phyloP scores from a whole-genome alignment of 2,329 filamentous ascomycete species.

The Ophiostoma ulmi region DNA sequence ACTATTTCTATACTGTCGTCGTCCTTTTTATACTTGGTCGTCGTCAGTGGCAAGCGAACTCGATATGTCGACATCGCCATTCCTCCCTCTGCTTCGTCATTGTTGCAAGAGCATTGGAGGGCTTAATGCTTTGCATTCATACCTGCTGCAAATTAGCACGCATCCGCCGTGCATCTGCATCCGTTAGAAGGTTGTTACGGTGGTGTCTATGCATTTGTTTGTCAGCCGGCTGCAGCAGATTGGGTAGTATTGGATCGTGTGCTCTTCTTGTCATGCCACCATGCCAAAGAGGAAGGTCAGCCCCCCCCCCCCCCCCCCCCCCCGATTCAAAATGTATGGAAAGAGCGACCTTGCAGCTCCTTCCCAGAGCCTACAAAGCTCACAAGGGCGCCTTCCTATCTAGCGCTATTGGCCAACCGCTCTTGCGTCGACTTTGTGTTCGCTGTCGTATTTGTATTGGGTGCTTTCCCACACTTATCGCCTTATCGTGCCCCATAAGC shows the following conservation, averaged over 20 bases:
- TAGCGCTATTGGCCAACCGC: constrained; percentile 18
- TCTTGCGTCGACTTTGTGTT: constrained; percentile 19
- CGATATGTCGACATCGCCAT: neutral
- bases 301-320: too few relatives aligned
- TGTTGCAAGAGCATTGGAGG: neutral
- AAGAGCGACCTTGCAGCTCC: neutral
- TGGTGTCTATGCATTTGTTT: neutral
- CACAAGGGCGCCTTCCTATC: constrained; percentile 16
- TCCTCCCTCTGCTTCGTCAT: neutral
- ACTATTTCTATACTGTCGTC: neutral
- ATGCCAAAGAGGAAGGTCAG: constrained; percentile 2
- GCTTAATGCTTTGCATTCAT: too few relatives aligned
- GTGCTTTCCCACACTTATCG: constrained; percentile 13
- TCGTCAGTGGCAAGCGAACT: neutral
- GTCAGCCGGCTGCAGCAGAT: neutral
- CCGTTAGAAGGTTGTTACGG: neutral
- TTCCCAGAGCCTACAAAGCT: neutral
- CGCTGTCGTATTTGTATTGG: constrained; percentile 17
- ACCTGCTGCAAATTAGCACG: too few relatives aligned
- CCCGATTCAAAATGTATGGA: neutral
- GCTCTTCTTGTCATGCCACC: neutral
- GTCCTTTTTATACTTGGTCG: constrained; percentile 1
- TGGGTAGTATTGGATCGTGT: neutral
- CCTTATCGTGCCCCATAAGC: constrained; percentile 6
- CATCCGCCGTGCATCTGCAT: neutral